Evolutionary conservation across 192 early-diverging fungal species (phyloP).

Genomic region (Obelidium mucronatum): DNA sequence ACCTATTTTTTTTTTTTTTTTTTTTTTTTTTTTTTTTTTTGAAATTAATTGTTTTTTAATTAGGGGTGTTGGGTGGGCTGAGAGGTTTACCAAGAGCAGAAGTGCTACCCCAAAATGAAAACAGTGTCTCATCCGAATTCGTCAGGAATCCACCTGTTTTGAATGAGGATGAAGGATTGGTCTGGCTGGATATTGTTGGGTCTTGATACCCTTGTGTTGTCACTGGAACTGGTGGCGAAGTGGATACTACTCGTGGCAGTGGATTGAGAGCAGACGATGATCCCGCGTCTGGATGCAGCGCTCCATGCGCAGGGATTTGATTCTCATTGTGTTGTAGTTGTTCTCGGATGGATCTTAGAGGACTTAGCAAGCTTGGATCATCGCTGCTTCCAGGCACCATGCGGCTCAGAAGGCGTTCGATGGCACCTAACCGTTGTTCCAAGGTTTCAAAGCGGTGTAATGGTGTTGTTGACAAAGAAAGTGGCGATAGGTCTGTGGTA

Average conservation of each 20-base stretch:
- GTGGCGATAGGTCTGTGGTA: neutral
- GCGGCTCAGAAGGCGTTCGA: neutral
- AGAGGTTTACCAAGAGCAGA: constrained; percentile 17
- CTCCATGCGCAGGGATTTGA: too few relatives aligned
- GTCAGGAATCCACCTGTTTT: constrained; percentile 17
- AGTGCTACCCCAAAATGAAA: constrained; percentile 24
- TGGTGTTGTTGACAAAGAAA: neutral
- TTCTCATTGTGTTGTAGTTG: neutral
- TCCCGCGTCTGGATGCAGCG: too few relatives aligned
- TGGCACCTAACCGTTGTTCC: neutral
- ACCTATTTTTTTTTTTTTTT: too few relatives aligned
- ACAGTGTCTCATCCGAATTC: constrained; percentile 8
- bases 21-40: too few relatives aligned
- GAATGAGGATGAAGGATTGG: too few relatives aligned
- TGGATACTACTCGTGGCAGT: too few relatives aligned
- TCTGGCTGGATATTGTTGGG: neutral
- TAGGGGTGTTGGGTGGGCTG: too few relatives aligned
- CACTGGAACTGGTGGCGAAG: too few relatives aligned
- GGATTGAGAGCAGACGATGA: too few relatives aligned
- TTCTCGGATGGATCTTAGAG: neutral
- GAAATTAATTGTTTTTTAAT: too few relatives aligned
- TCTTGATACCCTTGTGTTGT: too few relatives aligned
- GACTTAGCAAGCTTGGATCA: neutral
- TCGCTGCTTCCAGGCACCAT: neutral
- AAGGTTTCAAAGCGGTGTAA: neutral